These are phyloP conservation scores for Tulasnella sp. DNA, from an alignment of 768 basidiomycete genomes.

Conservation along the genomic window DNA sequence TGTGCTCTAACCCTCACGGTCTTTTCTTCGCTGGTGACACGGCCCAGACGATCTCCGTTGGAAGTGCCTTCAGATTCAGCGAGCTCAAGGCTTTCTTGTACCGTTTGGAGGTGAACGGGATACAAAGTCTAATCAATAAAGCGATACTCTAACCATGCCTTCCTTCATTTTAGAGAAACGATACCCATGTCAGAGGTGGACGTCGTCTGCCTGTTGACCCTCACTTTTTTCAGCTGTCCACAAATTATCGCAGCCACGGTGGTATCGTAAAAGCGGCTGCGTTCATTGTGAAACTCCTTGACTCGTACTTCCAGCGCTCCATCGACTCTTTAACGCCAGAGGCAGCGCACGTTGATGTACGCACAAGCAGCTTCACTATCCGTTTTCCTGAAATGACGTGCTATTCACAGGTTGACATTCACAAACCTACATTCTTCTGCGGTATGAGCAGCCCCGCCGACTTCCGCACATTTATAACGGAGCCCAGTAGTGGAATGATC, in stretches of 20 bases:
- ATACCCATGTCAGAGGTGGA: background rate
- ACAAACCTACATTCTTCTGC: slow-evolving; percentile 15
- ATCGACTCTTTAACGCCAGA: slow-evolving; percentile 28
- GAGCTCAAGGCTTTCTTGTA: slow-evolving; percentile 27
- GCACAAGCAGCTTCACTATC: slow-evolving; percentile 47
- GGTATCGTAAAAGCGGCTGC: slow-evolving; percentile 31
- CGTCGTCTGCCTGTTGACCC: slow-evolving; percentile 13
- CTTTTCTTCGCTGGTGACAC: slow-evolving; percentile 41
- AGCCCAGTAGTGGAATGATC: background rate
- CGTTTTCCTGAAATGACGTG: too few relatives aligned
- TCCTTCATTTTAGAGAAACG: background rate
- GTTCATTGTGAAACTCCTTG: slow-evolving; percentile 13
- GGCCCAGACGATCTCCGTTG: slow-evolving; percentile 26
- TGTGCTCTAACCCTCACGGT: slow-evolving; percentile 30
- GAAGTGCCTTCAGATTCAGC: slow-evolving; percentile 24
- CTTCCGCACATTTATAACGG: background rate
- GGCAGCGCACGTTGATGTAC: slow-evolving; percentile 48
- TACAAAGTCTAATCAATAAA: background rate
- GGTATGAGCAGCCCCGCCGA: background rate
- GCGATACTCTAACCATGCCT: background rate
- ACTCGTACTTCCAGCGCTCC: slow-evolving; percentile 24
- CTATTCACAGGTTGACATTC: background rate
- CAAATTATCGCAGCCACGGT: slow-evolving; percentile 32
- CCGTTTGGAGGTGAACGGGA: slow-evolving; percentile 1
- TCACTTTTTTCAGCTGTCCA: slow-evolving; percentile 23